A percentile compares a stretch with the other conserved stretches of the same genome.
These are phyloP conservation scores for Silybum marianum DNA, from an alignment of 129 eudicot genomes.

Conservation along the genomic window DNA sequence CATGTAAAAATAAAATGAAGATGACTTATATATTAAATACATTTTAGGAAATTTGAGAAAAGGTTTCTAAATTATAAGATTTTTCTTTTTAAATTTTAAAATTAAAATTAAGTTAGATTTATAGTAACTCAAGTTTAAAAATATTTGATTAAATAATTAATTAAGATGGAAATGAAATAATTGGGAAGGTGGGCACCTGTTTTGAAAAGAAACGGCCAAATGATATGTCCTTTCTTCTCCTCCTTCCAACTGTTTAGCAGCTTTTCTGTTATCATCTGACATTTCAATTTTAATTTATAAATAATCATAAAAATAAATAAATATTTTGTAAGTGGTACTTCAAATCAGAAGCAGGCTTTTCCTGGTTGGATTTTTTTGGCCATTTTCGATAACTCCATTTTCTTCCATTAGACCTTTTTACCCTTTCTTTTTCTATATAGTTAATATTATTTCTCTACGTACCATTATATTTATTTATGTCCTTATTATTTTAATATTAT, in stretches of 20 bases:
- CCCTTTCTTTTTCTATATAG: conserved; percentile 1
- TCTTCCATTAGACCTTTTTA: conserved; percentile 32
- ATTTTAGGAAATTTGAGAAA: too few species aligned
- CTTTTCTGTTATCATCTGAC: conserved; percentile 62
- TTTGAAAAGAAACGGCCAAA: conserved; percentile 50
- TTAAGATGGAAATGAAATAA: background rate
- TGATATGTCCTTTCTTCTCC: conserved; percentile 43
- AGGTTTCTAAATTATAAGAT: too few species aligned
- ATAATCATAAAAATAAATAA: background rate
- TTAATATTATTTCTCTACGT: background rate
- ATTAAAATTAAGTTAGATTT: too few species aligned
- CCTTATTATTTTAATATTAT: too few species aligned
- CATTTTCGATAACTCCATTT: conserved; percentile 50
- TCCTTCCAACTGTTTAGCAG: conserved; percentile 53
- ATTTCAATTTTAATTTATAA: conserved; percentile 9
- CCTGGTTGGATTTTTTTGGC: conserved; percentile 44
- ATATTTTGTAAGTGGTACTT: conserved; percentile 39
- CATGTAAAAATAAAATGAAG: too few species aligned
- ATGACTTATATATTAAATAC: too few species aligned
- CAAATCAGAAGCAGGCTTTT: conserved; percentile 48
- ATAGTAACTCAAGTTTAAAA: too few species aligned
- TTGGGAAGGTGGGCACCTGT: conserved; percentile 34
- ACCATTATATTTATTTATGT: too few species aligned
- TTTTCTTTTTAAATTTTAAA: too few species aligned
- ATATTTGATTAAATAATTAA: background rate